A percentile compares a stretch with the other conserved stretches of the same genome.
Evolutionary conservation across 2,329 filamentous ascomycete species (phyloP).

Genomic region (Calonectria pauciramosa): DNA sequence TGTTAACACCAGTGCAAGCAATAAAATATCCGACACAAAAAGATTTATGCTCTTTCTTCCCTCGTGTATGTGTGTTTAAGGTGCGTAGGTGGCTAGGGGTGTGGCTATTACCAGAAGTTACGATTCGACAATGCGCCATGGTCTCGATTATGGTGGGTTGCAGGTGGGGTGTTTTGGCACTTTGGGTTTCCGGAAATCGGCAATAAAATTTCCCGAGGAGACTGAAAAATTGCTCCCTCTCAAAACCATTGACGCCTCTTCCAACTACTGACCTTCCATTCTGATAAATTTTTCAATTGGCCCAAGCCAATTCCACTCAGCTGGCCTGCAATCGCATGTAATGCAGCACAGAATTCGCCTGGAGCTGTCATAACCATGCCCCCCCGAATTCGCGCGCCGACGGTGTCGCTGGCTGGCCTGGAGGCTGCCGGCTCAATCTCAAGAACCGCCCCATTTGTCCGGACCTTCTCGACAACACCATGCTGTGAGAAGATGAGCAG

Average conservation of each 20-base stretch:
- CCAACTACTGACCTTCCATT: constrained; percentile 27
- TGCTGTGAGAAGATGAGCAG: constrained; percentile 54
- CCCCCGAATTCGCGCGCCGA: constrained; percentile 48
- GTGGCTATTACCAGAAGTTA: no score
- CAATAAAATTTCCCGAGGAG: constrained; percentile 27
- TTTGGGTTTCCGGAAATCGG: neutral
- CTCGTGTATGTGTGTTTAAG: no score
- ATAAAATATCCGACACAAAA: neutral
- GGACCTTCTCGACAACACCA: constrained; percentile 57
- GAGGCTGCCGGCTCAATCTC: constrained; percentile 43
- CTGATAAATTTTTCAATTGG: constrained; percentile 32
- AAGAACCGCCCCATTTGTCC: constrained; percentile 37
- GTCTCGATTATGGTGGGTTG: neutral
- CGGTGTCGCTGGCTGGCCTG: constrained; percentile 48
- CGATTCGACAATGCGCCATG: neutral
- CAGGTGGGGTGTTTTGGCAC: neutral
- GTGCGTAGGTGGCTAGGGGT: no score
- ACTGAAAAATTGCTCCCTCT: constrained; percentile 41
- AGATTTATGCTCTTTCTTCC: no score
- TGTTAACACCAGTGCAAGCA: neutral
- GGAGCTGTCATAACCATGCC: constrained; percentile 47
- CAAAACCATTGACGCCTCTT: constrained; percentile 21
- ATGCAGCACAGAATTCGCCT: constrained; percentile 35
- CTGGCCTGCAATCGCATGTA: constrained; percentile 42
- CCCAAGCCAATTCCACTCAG: constrained; percentile 39